Evolutionary conservation across 2,329 filamentous ascomycete species (phyloP), one percentile per base, ranked within the genome.

Genomic region (Ascochyta koolunga): DNA sequence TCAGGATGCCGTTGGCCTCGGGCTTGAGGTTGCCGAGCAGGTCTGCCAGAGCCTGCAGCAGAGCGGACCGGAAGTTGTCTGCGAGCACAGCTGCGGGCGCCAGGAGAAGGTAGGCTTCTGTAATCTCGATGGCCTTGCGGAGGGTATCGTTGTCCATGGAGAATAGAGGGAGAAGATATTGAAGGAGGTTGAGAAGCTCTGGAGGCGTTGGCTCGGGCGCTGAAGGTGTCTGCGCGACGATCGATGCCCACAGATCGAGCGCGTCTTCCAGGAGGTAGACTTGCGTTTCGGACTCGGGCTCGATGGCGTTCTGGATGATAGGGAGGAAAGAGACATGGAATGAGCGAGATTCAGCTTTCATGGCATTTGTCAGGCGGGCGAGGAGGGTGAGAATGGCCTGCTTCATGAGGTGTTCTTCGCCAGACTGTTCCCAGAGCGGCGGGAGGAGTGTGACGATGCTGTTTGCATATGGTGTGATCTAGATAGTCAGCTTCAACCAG

Each of bases 231-330:
- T 87, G 83, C n/a, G 83, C 81, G 0, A 91, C 84, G 10, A 97
- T 86, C 2, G 89, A 85, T 29, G 84, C 82, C 93, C 93, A 98
- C 3, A 99, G 83, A 50, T 97, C 93, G 13, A 98, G 80, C 0
- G 91, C 90, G 71, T 99, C 95, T 58, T 98, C 95, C 11, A 96
- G 85, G 10, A 99, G 84, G 67, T 96, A 95, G 2, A 93, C 78
- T 35, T 74, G 71, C 3, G 71, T 75, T 18, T 74, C 71, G 1
- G 91, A 95, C 10, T 84, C 85, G 2, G 89, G 87, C 53, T 93
- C 85, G 31, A 95, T 86, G 1, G 92, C 91, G 66, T 89, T 89
- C 39, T 86, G 82, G 36, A 99, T 88, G 44, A 98, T 83, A 0
- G 93, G 93, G 16, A 96, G 78, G 63, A 97, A 89, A 46, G 93